Evolutionary conservation across 257 asterid species (phyloP), one percentile per base, ranked within the genome.

Genomic region (Osmanthus fragrans): DNA sequence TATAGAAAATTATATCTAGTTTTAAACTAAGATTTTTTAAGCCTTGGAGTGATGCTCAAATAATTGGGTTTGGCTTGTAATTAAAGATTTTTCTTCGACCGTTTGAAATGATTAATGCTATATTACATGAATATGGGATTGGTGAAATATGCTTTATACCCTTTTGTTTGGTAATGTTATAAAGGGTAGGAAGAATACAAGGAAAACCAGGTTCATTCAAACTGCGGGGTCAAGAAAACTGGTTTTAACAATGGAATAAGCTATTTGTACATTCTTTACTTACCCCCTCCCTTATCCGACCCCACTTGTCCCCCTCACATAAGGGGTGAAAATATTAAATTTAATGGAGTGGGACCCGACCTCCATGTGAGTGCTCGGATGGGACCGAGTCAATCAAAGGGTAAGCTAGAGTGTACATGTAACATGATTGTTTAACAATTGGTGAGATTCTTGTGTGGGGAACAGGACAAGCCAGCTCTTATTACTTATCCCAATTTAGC

Each of bases 401-500:
- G n/a, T n/a, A n/a, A n/a, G n/a, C n/a, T n/a, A n/a, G n/a, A n/a
- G n/a, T n/a, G n/a, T n/a, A n/a, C n/a, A n/a, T n/a, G n/a, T n/a
- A n/a, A n/a, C n/a, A n/a, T n/a, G n/a, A n/a, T n/a, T n/a, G n/a
- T n/a, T n/a, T 25, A 25, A 25, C 27, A 25, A 25, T 25, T 25
- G 27, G 27, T 1, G 27, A 25, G 27, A 25, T 25, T 25, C 27
- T 25, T 96, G 73, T 92, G 88, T 40, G 99, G 99, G 66, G 97
- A 96, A 82, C 98, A 73, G 76, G 99, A 91, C 88, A 96, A 93
- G 86, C 98, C 98, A 19, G 97, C 97, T 83, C 92, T 96, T 25
- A 85, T 93, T 75, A 96, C 98, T 16, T 96, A 93, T 85, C 99
- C 99, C 32, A 97, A 96, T 83, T 89, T 96, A 88, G 98, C 97